Evolutionary conservation across 176 grass and related monocot species (phyloP).

Genomic region (Neostapfia colusana): DNA sequence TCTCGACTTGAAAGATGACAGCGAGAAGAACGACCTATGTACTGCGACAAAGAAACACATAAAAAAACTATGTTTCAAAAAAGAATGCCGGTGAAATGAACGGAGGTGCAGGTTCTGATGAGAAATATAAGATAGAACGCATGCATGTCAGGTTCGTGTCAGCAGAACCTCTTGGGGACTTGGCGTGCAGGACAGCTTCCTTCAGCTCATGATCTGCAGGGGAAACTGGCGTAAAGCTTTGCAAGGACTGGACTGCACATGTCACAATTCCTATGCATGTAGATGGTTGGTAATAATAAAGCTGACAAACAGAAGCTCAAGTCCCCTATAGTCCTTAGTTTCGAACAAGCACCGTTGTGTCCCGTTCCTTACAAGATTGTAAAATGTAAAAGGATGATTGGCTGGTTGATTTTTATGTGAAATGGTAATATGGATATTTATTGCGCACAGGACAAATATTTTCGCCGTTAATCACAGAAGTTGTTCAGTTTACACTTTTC

Average conservation of each 20-base stretch:
- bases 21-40: constrained; percentile 59
- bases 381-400: no score
- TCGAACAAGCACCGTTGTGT: not conserved
- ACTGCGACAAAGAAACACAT: constrained; percentile 46
- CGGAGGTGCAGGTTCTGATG: not conserved
- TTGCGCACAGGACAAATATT: no score
- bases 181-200: constrained; percentile 34
- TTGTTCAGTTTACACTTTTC: no score
- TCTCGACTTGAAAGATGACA: constrained; percentile 57
- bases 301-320: not conserved
- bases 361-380: no score
- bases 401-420: no score
- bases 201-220: constrained; percentile 38
- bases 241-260: constrained; percentile 50
- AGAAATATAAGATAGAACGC: constrained; percentile 18
- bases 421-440: no score
- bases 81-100: not conserved
- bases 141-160: constrained; percentile 10
- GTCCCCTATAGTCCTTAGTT: not conserved
- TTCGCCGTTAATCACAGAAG: no score
- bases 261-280: not conserved
- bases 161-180: constrained; percentile 55
- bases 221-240: constrained; percentile 32
- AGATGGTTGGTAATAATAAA: not conserved
- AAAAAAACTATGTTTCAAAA: no score